A percentile compares a stretch with the other conserved stretches of the same genome.
These are phyloP conservation scores for Hippophae rhamnoides DNA, from an alignment of 306 rosid genomes.

Conservation along the genomic window DNA sequence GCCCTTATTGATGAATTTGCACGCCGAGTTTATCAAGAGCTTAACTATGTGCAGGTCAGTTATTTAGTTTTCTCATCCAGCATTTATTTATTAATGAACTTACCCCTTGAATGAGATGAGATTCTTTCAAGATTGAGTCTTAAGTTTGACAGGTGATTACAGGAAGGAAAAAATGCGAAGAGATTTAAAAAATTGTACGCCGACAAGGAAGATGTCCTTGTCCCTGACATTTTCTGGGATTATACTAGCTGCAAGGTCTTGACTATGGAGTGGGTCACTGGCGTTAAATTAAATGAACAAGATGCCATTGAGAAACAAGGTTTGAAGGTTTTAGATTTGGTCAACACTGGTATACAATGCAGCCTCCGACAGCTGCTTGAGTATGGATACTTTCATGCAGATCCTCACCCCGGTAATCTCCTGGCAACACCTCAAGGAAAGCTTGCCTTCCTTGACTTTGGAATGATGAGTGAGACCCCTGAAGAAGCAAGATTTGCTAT, in stretches of 20 bases:
- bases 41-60: conserved; percentile 90
- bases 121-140: conserved; percentile 54
- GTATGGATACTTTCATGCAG: conserved; percentile 95
- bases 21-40: conserved; percentile 86
- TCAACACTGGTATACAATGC: conserved; percentile 82
- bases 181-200: conserved; percentile 83
- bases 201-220: conserved; percentile 77
- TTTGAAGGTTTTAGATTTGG: conserved; percentile 71
- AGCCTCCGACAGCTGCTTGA: conserved; percentile 91
- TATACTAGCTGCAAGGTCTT: conserved; percentile 74
- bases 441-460: conserved; percentile 94
- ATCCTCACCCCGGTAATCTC: conserved; percentile 99
- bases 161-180: conserved; percentile 94
- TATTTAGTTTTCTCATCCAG: conserved; percentile 17
- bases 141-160: conserved; percentile 86
- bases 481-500: conserved; percentile 85
- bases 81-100: background rate
- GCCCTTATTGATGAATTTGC: conserved; percentile 91
- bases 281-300: conserved; percentile 86
- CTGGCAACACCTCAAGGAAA: conserved; percentile 93
- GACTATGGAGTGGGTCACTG: conserved; percentile 93
- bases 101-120: background rate
- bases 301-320: conserved; percentile 89
- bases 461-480: conserved; percentile 99
- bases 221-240: conserved; percentile 93